phyloP scores from a whole-genome alignment of 2,329 filamentous ascomycete genomes.

The Plectosphaerella sp. region DNA sequence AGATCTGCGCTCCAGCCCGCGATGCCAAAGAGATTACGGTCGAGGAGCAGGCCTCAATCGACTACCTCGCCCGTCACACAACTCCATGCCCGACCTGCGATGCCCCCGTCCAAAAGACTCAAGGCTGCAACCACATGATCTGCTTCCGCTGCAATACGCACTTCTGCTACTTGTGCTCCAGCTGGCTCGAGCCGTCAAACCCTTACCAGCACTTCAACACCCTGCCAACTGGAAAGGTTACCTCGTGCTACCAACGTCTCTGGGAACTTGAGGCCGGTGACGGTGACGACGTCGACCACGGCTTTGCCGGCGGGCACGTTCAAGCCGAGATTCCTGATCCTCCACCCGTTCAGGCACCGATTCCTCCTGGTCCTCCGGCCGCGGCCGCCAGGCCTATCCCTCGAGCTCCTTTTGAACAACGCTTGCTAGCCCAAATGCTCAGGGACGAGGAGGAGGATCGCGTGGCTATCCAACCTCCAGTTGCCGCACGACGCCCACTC shows the following conservation, averaged over 20 bases:
- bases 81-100: slow-evolving; percentile 86
- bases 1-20: slow-evolving; percentile 62
- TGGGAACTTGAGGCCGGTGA: slow-evolving; percentile 90
- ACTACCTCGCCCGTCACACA: slow-evolving; percentile 78
- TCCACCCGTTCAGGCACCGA: no score
- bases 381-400: neutral
- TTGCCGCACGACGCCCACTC: slow-evolving; percentile 8
- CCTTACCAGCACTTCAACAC: slow-evolving; percentile 89
- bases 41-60: slow-evolving; percentile 81
- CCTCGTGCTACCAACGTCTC: slow-evolving; percentile 74
- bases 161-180: slow-evolving; percentile 90
- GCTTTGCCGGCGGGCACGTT: slow-evolving; percentile 32
- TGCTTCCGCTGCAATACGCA: slow-evolving; percentile 87
- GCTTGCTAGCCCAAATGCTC: no score
- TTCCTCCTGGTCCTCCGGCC: neutral
- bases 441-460: neutral
- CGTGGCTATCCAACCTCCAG: slow-evolving; percentile 2
- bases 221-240: slow-evolving; percentile 42
- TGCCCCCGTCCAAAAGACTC: slow-evolving; percentile 80
- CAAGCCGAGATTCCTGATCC: no score
- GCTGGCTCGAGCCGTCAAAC: slow-evolving; percentile 77
- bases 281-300: slow-evolving; percentile 46
- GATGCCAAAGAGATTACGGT: slow-evolving; percentile 67
- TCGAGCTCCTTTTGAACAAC: no score
- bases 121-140: slow-evolving; percentile 96